These are phyloP conservation scores for Goffeauzyma gilvescens DNA, from an alignment of 768 basidiomycete genomes.

Conservation along the genomic window DNA sequence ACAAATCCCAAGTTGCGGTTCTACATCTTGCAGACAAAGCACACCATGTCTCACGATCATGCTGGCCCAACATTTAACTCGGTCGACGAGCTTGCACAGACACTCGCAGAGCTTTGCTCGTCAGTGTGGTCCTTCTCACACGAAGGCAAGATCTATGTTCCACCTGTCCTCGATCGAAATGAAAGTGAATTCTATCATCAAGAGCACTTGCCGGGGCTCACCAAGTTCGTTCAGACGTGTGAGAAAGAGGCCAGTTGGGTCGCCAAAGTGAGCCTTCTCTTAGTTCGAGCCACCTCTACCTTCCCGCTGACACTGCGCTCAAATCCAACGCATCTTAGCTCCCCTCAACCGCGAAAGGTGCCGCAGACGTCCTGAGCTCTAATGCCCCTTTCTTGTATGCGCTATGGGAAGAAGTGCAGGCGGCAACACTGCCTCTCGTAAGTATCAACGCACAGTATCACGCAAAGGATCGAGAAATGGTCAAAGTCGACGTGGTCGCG, in stretches of 20 bases:
- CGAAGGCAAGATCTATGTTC: too few relatives aligned
- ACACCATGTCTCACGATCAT: too few relatives aligned
- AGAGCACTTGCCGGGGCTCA: too few relatives aligned
- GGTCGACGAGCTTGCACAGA: too few relatives aligned
- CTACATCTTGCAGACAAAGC: too few relatives aligned
- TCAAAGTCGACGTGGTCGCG: slow-evolving; percentile 66
- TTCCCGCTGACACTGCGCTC: background rate
- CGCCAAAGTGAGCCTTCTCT: slow-evolving; percentile 8
- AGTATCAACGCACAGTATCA: slow-evolving; percentile 36
- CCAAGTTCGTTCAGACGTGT: slow-evolving; percentile 14
- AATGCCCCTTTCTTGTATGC: slow-evolving; percentile 65
- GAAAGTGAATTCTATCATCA: too few relatives aligned
- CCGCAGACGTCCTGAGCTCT: slow-evolving; percentile 33
- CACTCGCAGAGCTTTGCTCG: too few relatives aligned
- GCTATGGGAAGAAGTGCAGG: slow-evolving; percentile 60
- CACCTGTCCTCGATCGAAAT: too few relatives aligned
- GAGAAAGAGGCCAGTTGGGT: slow-evolving; percentile 16
- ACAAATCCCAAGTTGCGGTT: too few relatives aligned
- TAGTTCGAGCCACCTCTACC: background rate
- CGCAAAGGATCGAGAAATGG: slow-evolving; percentile 4
- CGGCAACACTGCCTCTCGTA: slow-evolving; percentile 42
- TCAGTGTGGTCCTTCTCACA: too few relatives aligned
- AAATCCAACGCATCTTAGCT: background rate
- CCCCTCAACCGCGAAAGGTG: slow-evolving; percentile 6
- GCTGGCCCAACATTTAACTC: too few relatives aligned